Percentiles rank a stretch among this genome's conserved stretches.
Evolutionary conservation across 257 asterid species (phyloP).

Genomic region (Solanum pinnatisectum): DNA sequence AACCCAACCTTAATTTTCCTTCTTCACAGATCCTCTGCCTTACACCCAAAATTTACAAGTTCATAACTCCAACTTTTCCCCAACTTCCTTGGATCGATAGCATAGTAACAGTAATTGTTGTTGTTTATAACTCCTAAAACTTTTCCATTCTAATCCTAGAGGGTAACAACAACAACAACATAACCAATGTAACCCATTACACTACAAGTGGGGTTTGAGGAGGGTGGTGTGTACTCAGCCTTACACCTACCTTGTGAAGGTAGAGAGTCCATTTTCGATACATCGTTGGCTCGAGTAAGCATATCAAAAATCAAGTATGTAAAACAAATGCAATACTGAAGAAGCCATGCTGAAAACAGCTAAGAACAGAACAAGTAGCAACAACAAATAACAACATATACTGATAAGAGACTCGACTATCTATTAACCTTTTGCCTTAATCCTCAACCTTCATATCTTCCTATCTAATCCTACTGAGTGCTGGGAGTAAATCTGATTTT

Average conservation of each 20-base stretch:
- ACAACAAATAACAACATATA: too few relatives aligned
- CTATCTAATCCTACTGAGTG: background rate
- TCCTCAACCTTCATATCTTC: background rate
- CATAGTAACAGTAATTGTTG: background rate
- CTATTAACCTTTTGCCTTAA: background rate
- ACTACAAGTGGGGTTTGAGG: background rate
- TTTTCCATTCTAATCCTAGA: background rate
- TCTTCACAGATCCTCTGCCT: background rate
- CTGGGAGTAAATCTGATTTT: background rate
- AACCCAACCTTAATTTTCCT: background rate
- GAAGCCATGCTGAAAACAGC: background rate
- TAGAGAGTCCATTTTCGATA: background rate
- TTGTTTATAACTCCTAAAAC: background rate
- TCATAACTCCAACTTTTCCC: background rate
- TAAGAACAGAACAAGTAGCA: background rate
- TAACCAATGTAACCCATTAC: background rate
- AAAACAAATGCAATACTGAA: background rate
- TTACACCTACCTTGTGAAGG: background rate
- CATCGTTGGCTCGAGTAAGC: background rate
- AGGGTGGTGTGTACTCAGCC: background rate
- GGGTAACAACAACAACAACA: background rate
- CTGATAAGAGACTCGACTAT: background rate
- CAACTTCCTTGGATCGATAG: background rate
- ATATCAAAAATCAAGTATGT: background rate
- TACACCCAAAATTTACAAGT: background rate